Evolutionary conservation across 352 stramenopile species (phyloP), one percentile per base, ranked within the genome.

Genomic region (Phytopythium aichiense): DNA sequence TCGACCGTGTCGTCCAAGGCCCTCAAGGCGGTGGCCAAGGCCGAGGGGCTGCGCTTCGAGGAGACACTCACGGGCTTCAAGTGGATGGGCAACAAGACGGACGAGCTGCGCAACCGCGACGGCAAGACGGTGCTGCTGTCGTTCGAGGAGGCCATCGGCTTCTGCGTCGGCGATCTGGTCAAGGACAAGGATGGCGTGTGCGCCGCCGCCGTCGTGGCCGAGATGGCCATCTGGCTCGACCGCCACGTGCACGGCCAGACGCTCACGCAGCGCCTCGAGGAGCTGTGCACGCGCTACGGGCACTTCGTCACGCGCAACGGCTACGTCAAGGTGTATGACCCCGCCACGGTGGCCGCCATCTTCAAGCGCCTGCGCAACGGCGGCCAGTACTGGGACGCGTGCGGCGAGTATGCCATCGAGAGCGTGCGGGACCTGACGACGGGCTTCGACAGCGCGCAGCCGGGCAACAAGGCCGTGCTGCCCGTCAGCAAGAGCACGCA

Each of bases 31-130:
- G 96, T 99, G 5, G 97, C 91, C 2, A 58, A 91, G 23, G 65
- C 67, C 11, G 94, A 99, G 70, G 96, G 96, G 0, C 92, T 99
- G 56, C 82, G 91, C 53, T 99, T 98, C 73, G 94, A 98, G 65
- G 97, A 99, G 69, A 99, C 96, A 31, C 85, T 99, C 51, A 99
- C 97, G 30, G 97, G 97, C 33, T 99, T 99, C 78, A 99, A 99
- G 81, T 99, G 97, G 96, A 99, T 99, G 79, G 97, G 92, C 43
- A 97, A 98, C 77, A 85, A 90, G 66, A 91, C 87, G 16, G 64
- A 61, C 23, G 85, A 96, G 38, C 65, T 96, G 49, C 77, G 89
- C 52, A 68, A 81, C 15, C 71, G 91, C 59, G 15, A n/a, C 22
- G 96, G 93, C 51, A 98, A 98, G 66, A 87, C 69, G 23, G 92